Evolutionary conservation across 805 yeast species (phyloP), one percentile per base, ranked within the genome.

Genomic region (Wickerhamiella azyma): DNA sequence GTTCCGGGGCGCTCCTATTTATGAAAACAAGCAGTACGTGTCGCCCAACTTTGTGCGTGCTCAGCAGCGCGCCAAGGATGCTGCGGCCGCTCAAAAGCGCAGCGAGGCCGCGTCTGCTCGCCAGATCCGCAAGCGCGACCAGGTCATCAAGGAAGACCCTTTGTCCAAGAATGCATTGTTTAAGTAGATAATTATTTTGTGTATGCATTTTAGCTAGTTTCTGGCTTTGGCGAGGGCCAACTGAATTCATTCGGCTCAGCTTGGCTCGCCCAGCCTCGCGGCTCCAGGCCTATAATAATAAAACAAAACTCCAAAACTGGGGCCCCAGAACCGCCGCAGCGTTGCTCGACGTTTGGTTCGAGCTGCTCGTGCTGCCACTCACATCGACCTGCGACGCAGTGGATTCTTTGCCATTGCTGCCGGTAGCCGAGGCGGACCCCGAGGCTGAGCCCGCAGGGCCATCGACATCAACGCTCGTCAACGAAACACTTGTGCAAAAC

Each of bases 1-100:
- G 1, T 92, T 92, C 58, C 89, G 96, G 47, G 98, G 98, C 17
- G 96, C 97, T 53, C 85, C 88, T 72, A 86, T 92, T 53, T 92
- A 85, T 66, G 97, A 92, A 60, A 92, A 92, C 70, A 88, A 85
- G 70, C 92, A 89, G 66, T 92, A 84, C 65, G 95, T 92, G 41
- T 84, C 95, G 50, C 98, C 98, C 53, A 92, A 92, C 71, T 77
- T 83, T 50, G 89, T 81, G 35, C 82, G 98, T 70, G 85, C 98
- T 10, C 96, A 88, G 69, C 51, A 72, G 53, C 83, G 77, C 62
- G 82, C 79, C 55, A 75, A 81, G 60, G 78, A 81, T 46, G 96
- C 96, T 2, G 75, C 71, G 45, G 78, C 77, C 54, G 94, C 96
- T 38, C 73, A 71, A 53, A 64, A 76, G 33, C 79, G 97, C 66